Percentiles rank a stretch among this genome's conserved stretches.
phyloP scores from a whole-genome alignment of 1,139 yeast genomes.

The Blastobotrys raffinosifermentans region DNA sequence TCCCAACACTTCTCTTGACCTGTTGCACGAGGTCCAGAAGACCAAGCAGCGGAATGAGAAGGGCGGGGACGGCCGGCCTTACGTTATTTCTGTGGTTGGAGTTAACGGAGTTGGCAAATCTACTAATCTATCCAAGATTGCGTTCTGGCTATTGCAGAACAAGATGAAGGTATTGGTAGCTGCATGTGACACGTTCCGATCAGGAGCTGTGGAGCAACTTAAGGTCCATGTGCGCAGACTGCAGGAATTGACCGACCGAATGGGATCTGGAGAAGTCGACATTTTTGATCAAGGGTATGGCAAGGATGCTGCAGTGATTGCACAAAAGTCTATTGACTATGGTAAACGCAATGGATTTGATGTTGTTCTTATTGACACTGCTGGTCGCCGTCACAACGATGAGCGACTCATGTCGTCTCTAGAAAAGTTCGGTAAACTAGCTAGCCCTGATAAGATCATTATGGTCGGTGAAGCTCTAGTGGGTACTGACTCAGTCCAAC shows the following conservation, averaged over 20 bases:
- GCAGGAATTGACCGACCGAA: constrained; percentile 51
- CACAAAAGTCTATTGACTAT: constrained; percentile 83
- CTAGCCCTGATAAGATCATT: constrained; percentile 90
- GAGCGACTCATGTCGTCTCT: constrained; percentile 93
- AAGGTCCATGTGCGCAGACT: constrained; percentile 88
- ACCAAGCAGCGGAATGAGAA: constrained; percentile 30
- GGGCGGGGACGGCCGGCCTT: constrained; percentile 47
- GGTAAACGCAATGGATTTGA: constrained; percentile 67
- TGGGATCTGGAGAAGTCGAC: constrained; percentile 58
- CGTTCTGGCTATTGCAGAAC: constrained; percentile 92
- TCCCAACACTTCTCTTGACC: constrained; percentile 86
- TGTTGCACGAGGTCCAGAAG: constrained; percentile 73
- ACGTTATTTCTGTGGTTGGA: constrained; percentile 93
- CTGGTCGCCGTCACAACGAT: constrained; percentile 96
- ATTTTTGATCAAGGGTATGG: constrained; percentile 95
- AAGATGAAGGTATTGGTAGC: constrained; percentile 82
- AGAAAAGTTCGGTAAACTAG: constrained; percentile 92
- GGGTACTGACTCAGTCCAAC: constrained; percentile 95
- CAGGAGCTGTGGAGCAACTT: constrained; percentile 96
- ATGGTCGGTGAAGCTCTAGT: constrained; percentile 99
- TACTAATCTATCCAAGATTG: constrained; percentile 87
- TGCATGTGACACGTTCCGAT: constrained; percentile 96
- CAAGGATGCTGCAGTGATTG: constrained; percentile 92
- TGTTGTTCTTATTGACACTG: constrained; percentile 90
- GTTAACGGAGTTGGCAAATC: constrained; percentile 98